Conservation (phyloP, 129 eudicot genomes). For the Artemisia tridentata region DNA sequence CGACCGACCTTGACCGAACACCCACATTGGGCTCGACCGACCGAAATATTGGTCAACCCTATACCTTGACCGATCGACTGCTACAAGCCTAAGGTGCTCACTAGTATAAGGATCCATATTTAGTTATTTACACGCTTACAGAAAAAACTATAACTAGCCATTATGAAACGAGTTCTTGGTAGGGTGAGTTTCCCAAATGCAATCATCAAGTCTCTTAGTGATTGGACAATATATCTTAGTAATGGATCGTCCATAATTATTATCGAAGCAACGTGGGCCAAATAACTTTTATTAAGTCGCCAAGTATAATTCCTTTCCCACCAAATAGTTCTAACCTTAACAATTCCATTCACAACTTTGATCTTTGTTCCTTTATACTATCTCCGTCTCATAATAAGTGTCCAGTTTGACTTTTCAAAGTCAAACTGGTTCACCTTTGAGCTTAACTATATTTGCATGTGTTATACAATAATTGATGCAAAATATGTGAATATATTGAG, state of each 20-base stretch:
- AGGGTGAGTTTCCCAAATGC: conserved; percentile 10
- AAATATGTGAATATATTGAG: no score
- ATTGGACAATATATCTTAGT: conserved; percentile 6
- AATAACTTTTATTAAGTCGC: background rate
- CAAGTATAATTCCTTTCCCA: conserved; percentile 21
- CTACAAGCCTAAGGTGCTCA: no score
- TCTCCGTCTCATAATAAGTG: no score
- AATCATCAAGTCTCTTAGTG: conserved; percentile 22
- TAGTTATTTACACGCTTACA: background rate
- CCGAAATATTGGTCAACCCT: no score
- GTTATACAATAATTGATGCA: no score
- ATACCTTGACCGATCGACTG: background rate
- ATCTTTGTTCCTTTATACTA: background rate
- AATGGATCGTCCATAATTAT: conserved; percentile 8
- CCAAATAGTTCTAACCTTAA: background rate
- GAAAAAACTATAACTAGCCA: background rate
- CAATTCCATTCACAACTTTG: conserved; percentile 5
- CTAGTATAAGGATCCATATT: no score
- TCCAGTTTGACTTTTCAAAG: no score
- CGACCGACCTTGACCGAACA: no score
- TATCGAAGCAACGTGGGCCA: conserved; percentile 14
- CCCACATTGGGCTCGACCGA: no score
- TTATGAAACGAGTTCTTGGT: background rate
- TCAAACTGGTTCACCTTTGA: no score
- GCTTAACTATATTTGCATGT: no score